Percentiles rank a stretch among this genome's conserved stretches.
These are phyloP conservation scores for Trichophyton benhamiae DNA, from an alignment of 2,329 filamentous ascomycete species.

Conservation along the genomic window DNA sequence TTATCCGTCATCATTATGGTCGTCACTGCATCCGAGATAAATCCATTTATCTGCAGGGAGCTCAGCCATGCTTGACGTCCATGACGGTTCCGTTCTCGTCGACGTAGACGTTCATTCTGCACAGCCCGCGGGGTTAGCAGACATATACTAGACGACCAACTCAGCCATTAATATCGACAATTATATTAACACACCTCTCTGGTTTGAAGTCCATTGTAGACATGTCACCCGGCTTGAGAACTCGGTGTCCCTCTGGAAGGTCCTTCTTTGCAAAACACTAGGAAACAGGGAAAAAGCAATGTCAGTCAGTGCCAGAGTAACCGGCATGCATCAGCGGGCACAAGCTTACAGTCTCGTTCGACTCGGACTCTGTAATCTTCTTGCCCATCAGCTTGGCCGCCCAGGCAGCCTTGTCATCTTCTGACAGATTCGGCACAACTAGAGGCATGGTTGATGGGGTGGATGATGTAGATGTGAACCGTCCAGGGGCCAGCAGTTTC, in stretches of 20 bases:
- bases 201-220: constrained; percentile 32
- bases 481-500: background rate
- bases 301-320: constrained; percentile 3
- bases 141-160: background rate
- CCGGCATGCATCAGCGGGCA: background rate
- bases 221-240: constrained; percentile 29
- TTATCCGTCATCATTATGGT: background rate
- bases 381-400: constrained; percentile 36
- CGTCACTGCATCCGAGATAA: background rate
- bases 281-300: background rate
- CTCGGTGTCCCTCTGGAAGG: constrained; percentile 33
- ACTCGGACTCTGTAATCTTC: constrained; percentile 27
- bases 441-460: constrained; percentile 32
- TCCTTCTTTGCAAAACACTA: constrained; percentile 37
- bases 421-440: constrained; percentile 33
- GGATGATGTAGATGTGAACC: background rate
- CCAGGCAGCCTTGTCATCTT: constrained; percentile 30
- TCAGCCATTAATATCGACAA: background rate
- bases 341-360: constrained; percentile 14
- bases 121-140: background rate
- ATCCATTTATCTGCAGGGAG: background rate
- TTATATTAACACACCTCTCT: constrained; percentile 25
- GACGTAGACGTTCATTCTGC: constrained; percentile 35
- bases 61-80: constrained; percentile 32
- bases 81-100: constrained; percentile 33